phyloP scores from a whole-genome alignment of 257 asterid genomes.

The Nicotiana sylvestris region DNA sequence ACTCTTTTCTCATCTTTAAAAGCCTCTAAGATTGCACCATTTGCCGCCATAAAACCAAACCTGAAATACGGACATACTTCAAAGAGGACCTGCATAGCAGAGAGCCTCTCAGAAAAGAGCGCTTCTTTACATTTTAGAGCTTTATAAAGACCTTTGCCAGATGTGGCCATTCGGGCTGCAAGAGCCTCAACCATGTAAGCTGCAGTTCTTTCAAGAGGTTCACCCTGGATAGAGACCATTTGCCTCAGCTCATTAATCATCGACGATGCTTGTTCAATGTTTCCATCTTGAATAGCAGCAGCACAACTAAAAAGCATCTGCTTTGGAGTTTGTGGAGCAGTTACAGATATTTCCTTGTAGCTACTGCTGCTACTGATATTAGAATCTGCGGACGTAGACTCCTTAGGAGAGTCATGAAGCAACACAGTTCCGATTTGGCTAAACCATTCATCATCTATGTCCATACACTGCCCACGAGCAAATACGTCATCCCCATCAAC shows the following conservation, averaged over 20 bases:
- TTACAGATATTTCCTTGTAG: conserved; percentile 32
- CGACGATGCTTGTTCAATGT: conserved; percentile 42
- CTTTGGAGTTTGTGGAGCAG: conserved; percentile 41
- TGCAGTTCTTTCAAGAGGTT: conserved; percentile 78
- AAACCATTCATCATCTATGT: conserved; percentile 42
- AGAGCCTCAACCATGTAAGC: conserved; percentile 97
- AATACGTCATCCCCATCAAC: conserved; percentile 14
- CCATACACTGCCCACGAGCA: conserved; percentile 35
- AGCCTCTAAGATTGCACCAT: conserved; percentile 78
- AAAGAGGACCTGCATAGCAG: conserved; percentile 97
- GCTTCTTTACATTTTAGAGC: conserved; percentile 83
- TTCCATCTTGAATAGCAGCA: conserved; percentile 51
- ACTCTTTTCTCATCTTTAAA: conserved; percentile 54
- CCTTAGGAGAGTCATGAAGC: conserved; percentile 66
- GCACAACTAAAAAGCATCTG: conserved; percentile 78
- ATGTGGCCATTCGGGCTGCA: conserved; percentile 75
- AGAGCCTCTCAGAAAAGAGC: conserved; percentile 66
- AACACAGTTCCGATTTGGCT: conserved; percentile 19
- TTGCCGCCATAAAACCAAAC: conserved; percentile 87
- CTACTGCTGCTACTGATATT: conserved; percentile 44
- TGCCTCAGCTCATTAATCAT: conserved; percentile 63
- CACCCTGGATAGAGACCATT: conserved; percentile 79
- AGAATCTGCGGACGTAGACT: conserved; percentile 59
- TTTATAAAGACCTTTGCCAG: conserved; percentile 86
- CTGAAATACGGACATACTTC: conserved; percentile 93